Evolutionary conservation across 2,329 filamentous ascomycete genomes (phyloP).

Genomic region (Dactylellina drechsleri): DNA sequence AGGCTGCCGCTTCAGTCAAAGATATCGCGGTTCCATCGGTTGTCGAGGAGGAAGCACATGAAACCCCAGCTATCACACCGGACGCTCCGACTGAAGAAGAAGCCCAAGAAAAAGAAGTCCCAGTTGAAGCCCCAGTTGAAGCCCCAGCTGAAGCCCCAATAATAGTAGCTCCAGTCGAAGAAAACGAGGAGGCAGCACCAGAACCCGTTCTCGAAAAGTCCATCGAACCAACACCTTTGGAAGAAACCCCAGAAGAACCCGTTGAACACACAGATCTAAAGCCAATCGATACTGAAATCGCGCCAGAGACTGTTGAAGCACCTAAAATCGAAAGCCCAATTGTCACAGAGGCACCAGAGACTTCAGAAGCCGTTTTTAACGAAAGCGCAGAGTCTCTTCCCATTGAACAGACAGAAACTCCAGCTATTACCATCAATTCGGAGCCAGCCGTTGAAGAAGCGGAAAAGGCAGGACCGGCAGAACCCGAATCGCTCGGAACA

Average conservation of each 20-base stretch:
- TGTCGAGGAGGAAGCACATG: conserved; percentile 5
- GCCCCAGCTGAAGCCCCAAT: background rate
- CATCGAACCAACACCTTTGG: conserved; percentile 23
- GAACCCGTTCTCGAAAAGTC: conserved; percentile 18
- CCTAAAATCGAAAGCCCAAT: conserved; percentile 24
- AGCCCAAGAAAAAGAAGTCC: conserved; percentile 23
- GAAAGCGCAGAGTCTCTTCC: conserved; percentile 36
- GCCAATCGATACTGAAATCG: conserved; percentile 23
- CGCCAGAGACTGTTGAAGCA: conserved; percentile 22
- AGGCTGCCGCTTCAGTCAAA: background rate
- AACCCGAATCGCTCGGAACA: conserved; percentile 4
- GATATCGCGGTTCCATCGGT: background rate
- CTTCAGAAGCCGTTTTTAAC: conserved; percentile 32
- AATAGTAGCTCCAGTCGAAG: conserved; percentile 10
- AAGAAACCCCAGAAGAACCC: conserved; percentile 30
- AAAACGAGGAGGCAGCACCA: conserved; percentile 19
- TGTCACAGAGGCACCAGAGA: conserved; percentile 32
- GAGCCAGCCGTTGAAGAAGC: conserved; percentile 6
- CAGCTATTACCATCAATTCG: conserved; percentile 10
- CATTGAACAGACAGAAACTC: conserved; percentile 40
- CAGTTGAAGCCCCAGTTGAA: conserved; percentile 14
- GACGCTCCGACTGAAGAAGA: conserved; percentile 13
- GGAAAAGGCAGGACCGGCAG: conserved; percentile 9
- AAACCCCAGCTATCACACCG: background rate
- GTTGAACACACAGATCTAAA: background rate